phyloP scores from a whole-genome alignment of 2,329 filamentous ascomycete species.

The Zalaria obscura region DNA sequence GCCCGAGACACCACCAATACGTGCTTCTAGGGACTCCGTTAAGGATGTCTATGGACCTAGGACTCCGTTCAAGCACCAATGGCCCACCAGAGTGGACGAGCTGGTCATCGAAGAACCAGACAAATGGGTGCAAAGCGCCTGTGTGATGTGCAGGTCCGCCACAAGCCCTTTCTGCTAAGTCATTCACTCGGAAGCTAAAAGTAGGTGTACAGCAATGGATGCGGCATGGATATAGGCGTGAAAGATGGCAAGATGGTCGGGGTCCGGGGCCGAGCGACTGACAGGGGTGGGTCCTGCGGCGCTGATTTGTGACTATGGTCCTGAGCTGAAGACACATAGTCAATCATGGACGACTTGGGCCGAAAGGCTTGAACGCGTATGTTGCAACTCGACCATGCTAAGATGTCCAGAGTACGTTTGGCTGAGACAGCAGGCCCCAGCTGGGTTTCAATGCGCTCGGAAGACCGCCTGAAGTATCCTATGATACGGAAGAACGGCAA shows the following conservation, averaged over 20 bases:
- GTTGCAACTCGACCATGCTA: background rate
- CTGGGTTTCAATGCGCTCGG: background rate
- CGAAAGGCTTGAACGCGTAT: background rate
- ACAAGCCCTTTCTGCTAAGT: too few species aligned
- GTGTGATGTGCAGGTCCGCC: background rate
- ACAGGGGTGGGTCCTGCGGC: background rate
- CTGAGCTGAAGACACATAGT: background rate
- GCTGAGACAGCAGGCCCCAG: background rate
- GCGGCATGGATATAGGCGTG: background rate
- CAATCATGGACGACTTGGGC: background rate
- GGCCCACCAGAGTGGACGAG: background rate
- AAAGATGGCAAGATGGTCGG: background rate
- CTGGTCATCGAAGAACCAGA: background rate
- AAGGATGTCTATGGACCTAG: background rate
- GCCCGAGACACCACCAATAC: too few species aligned
- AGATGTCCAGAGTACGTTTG: background rate
- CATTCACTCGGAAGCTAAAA: too few species aligned
- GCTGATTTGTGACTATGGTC: too few species aligned
- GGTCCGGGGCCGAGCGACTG: background rate
- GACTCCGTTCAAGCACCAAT: background rate
- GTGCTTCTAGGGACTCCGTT: background rate
- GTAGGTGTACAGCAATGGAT: background rate
- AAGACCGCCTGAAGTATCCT: slow-evolving; percentile 19
- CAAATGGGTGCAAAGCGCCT: background rate
- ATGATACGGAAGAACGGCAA: slow-evolving; percentile 20